These are phyloP conservation scores for Lactuca sativa DNA, from an alignment of 129 eudicot species.

Conservation along the genomic window DNA sequence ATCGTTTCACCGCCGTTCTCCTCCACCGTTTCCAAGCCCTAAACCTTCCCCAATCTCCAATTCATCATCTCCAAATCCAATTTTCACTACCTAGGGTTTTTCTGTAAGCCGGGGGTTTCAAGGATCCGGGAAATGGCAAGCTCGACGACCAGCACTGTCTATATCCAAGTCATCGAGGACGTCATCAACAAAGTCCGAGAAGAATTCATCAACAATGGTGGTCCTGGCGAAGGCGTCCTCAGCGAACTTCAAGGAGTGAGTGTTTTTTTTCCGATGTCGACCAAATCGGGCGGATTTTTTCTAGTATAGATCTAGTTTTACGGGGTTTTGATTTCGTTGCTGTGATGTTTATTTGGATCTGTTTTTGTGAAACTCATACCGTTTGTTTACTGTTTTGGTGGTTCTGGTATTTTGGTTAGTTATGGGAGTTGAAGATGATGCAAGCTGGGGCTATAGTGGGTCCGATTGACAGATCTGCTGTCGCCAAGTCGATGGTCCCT, in stretches of 20 bases:
- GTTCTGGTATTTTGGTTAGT: slow-evolving; percentile 37
- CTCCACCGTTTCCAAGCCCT: slow-evolving; percentile 30
- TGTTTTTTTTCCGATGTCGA: slow-evolving; percentile 8
- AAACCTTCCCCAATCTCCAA: slow-evolving; percentile 7
- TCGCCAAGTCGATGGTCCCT: slow-evolving; percentile 42
- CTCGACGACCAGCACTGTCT: slow-evolving; percentile 74
- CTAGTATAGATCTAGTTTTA: slow-evolving; percentile 28
- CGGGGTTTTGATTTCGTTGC: neutral
- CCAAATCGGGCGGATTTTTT: neutral
- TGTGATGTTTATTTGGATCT: slow-evolving; percentile 21
- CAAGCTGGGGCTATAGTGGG: slow-evolving; percentile 75
- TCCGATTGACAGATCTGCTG: slow-evolving; percentile 78
- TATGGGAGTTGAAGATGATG: slow-evolving; percentile 94
- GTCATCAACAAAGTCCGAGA: slow-evolving; percentile 85
- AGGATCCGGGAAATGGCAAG: slow-evolving; percentile 42
- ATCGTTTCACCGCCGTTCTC: slow-evolving; percentile 25
- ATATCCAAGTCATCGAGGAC: slow-evolving; percentile 78
- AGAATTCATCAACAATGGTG: slow-evolving; percentile 73
- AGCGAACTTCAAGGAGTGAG: slow-evolving; percentile 82
- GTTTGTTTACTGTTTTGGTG: slow-evolving; percentile 12
- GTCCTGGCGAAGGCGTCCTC: slow-evolving; percentile 85
- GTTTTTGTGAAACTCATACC: slow-evolving; percentile 19
- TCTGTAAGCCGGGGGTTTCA: neutral
- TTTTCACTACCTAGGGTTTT: slow-evolving; percentile 10
- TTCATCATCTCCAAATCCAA: slow-evolving; percentile 3